phyloP scores from a whole-genome alignment of 2,329 filamentous ascomycete genomes.

The Elsinoe batatas region DNA sequence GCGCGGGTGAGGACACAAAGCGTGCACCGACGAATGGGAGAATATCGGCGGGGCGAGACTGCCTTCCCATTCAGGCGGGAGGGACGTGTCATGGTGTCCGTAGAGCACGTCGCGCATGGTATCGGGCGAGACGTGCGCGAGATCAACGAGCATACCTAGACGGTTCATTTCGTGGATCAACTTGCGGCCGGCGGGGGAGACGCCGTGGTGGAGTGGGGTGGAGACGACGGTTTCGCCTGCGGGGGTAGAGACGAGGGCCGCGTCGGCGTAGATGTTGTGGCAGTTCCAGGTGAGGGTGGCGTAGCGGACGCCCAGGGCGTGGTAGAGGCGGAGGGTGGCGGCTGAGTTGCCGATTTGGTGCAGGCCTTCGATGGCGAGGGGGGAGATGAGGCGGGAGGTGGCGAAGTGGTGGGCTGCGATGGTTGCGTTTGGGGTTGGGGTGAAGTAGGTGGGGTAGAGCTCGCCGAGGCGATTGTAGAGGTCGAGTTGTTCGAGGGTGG shows the following conservation, averaged over 20 bases:
- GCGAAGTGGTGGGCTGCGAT: conserved; percentile 49
- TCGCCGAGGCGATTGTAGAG: conserved; percentile 54
- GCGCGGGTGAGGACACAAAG: conserved; percentile 74
- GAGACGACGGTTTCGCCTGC: conserved; percentile 31
- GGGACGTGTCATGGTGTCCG: conserved; percentile 34
- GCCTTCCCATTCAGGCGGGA: conserved; percentile 50
- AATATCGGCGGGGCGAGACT: conserved; percentile 78
- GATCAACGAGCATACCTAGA: conserved; percentile 85
- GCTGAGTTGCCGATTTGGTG: conserved; percentile 87
- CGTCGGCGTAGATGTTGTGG: conserved; percentile 81
- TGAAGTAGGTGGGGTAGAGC: conserved; percentile 60
- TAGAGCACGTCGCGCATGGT: conserved; percentile 74
- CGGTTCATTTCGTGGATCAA: conserved; percentile 87
- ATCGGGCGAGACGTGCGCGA: conserved; percentile 67
- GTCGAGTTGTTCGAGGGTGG: conserved; percentile 67
- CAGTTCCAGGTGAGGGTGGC: conserved; percentile 88
- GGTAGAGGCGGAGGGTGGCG: conserved; percentile 63
- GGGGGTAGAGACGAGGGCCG: conserved; percentile 53
- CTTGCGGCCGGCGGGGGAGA: conserved; percentile 58
- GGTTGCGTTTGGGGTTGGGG: conserved; percentile 49
- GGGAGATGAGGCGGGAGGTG: conserved; percentile 54
- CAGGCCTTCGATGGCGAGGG: conserved; percentile 73
- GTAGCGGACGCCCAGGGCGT: conserved; percentile 74
- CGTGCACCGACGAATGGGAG: conserved; percentile 74
- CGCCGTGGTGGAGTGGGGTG: conserved; percentile 57